These are phyloP conservation scores for Incumbomyces lentus DNA, from an alignment of 2,329 filamentous ascomycete species.

Conservation along the genomic window DNA sequence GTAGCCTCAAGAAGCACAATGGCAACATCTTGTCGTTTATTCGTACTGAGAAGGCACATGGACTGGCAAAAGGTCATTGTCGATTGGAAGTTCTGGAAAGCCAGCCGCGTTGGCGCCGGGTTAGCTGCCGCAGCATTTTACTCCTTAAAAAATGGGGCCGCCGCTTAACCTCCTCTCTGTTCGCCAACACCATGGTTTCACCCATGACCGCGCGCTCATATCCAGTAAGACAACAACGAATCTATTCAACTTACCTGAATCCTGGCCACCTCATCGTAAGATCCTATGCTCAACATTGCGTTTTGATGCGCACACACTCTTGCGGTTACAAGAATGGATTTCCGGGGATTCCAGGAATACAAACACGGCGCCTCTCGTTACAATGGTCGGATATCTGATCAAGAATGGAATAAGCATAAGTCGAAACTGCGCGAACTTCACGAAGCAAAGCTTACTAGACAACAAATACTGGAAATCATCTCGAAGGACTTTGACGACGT, in stretches of 20 bases:
- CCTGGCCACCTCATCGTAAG: no score
- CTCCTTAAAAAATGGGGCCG: no score
- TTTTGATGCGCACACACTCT: no score
- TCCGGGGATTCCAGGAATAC: constrained; percentile 6
- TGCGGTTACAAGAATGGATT: not conserved
- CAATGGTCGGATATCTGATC: constrained; percentile 9
- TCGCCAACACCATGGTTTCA: not conserved
- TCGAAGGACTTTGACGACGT: constrained; percentile 5
- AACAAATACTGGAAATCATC: constrained; percentile 8
- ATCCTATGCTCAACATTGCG: no score
- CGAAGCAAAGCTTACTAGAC: not conserved
- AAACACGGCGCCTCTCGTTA: constrained; percentile 10
- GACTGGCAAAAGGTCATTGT: not conserved
- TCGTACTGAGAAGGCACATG: no score
- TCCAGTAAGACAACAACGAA: not conserved
- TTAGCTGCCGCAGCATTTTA: not conserved
- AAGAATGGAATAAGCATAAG: constrained; percentile 10
- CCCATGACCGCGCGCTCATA: not conserved
- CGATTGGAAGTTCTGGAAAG: no score
- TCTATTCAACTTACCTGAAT: not conserved
- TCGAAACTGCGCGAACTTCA: constrained; percentile 2
- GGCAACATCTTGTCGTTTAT: no score
- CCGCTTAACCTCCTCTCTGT: not conserved
- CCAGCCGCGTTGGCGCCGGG: not conserved
- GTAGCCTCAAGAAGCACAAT: no score